phyloP scores from a whole-genome alignment of 176 grass and related monocot species.

The Musa itinerans region DNA sequence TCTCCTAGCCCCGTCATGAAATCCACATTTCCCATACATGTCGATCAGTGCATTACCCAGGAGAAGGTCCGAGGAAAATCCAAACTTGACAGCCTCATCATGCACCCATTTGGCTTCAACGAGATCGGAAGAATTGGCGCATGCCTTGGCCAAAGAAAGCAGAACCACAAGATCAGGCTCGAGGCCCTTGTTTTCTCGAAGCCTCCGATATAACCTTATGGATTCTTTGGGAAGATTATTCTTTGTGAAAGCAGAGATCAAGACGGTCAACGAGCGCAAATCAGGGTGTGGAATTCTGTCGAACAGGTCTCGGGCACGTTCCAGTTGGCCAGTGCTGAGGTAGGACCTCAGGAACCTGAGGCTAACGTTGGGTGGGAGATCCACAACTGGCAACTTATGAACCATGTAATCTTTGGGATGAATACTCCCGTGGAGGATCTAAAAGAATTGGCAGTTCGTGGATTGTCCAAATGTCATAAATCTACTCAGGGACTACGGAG shows the following conservation, averaged over 20 bases:
- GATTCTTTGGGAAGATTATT: conserved; percentile 13
- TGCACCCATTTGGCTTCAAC: conserved; percentile 13
- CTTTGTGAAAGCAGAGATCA: conserved; percentile 13
- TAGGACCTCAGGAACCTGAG: not conserved
- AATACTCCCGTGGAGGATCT: not conserved
- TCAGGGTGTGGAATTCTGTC: conserved; percentile 26
- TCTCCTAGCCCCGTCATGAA: conserved; percentile 6
- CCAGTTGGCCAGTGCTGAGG: conserved; percentile 1
- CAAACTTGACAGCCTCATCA: conserved; percentile 15
- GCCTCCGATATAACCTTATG: conserved; percentile 4
- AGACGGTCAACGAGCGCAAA: conserved; percentile 17
- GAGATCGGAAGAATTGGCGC: not conserved
- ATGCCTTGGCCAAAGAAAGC: conserved; percentile 23
- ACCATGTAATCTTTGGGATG: not conserved
- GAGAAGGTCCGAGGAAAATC: conserved; percentile 19
- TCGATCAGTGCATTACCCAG: conserved; percentile 21
- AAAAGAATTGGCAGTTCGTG: no score
- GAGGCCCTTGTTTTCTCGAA: not conserved
- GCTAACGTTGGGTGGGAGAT: conserved; percentile 5
- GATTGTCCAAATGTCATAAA: no score
- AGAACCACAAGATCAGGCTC: conserved; percentile 19
- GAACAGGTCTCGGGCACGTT: conserved; percentile 14
- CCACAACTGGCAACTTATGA: not conserved
- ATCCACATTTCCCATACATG: conserved; percentile 24
- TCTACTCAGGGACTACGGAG: no score